Percentiles rank a stretch among this genome's conserved stretches.
Conservation (phyloP, 768 basidiomycete species). For the Strobilomyces confusus region DNA sequence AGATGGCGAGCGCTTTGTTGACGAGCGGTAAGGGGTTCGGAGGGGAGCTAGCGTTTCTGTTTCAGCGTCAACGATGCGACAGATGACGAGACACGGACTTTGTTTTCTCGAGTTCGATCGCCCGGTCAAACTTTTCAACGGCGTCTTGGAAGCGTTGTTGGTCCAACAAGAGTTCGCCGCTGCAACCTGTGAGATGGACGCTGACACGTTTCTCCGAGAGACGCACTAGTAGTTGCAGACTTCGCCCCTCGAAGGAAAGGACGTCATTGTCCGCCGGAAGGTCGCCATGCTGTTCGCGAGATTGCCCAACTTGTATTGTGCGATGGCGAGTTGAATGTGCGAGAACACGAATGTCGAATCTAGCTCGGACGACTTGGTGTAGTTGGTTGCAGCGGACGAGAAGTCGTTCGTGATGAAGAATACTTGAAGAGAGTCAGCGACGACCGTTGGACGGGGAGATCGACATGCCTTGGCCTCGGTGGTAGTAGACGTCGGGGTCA, state of each 20-base stretch:
- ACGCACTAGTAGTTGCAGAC: slow-evolving; percentile 93
- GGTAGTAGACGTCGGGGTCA: slow-evolving; percentile 97
- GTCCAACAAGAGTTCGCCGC: slow-evolving; percentile 92
- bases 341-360: slow-evolving; percentile 92
- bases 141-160: slow-evolving; percentile 86
- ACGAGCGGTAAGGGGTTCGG: slow-evolving; percentile 89
- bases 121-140: slow-evolving; percentile 88
- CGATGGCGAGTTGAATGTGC: slow-evolving; percentile 96
- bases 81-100: slow-evolving; percentile 43
- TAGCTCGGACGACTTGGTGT: slow-evolving; percentile 80
- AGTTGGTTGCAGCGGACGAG: slow-evolving; percentile 81
- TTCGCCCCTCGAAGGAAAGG: slow-evolving; percentile 85
- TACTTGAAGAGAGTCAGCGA: slow-evolving; percentile 43
- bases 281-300: slow-evolving; percentile 81
- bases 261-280: slow-evolving; percentile 79
- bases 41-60: slow-evolving; percentile 35
- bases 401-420: slow-evolving; percentile 95
- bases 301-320: slow-evolving; percentile 88
- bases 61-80: neutral
- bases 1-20: slow-evolving; percentile 96
- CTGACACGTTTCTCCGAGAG: neutral
- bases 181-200: slow-evolving; percentile 27
- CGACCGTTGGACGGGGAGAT: neutral
- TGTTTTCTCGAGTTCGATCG: slow-evolving; percentile 80
- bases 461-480: slow-evolving; percentile 84